These are phyloP conservation scores for Debaryomycetaceae sp. DNA, from an alignment of 1,139 yeast species.

Conservation along the genomic window DNA sequence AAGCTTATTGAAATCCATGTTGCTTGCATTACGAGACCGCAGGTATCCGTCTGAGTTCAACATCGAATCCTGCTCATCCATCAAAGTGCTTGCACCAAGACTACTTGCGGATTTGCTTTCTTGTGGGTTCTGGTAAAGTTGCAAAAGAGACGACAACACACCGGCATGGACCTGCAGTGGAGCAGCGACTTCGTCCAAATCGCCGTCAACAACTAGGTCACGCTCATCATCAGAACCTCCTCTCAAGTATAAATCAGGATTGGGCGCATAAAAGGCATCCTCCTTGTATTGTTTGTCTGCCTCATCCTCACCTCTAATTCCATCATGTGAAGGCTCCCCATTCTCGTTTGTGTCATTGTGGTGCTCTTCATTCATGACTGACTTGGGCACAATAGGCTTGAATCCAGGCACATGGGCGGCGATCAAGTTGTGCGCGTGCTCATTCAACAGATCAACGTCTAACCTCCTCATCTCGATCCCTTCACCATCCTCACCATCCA, in stretches of 20 bases:
- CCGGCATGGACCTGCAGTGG: constrained; percentile 79
- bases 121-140: constrained; percentile 54
- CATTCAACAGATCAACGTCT: constrained; percentile 32
- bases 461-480: constrained; percentile 34
- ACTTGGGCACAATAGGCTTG: neutral
- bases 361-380: neutral
- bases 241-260: constrained; percentile 41
- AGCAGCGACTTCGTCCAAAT: constrained; percentile 57
- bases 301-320: constrained; percentile 4
- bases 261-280: constrained; percentile 37
- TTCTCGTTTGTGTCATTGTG: neutral
- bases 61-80: constrained; percentile 10
- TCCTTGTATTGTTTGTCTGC: constrained; percentile 5
- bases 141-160: constrained; percentile 70
- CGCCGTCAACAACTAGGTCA: constrained; percentile 34
- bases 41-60: constrained; percentile 15
- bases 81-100: constrained; percentile 11
- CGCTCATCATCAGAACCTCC: constrained; percentile 30
- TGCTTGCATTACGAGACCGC: constrained; percentile 10
- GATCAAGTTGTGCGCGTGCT: constrained; percentile 41
- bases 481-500: constrained; percentile 13
- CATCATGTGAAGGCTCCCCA: constrained; percentile 3
- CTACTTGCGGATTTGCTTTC: constrained; percentile 27
- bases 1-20: constrained; percentile 23
- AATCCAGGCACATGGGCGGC: constrained; percentile 32